Evolutionary conservation across 1,284 basidiomycete genomes (phyloP).

Genomic region (Pseudozyma sp.): DNA sequence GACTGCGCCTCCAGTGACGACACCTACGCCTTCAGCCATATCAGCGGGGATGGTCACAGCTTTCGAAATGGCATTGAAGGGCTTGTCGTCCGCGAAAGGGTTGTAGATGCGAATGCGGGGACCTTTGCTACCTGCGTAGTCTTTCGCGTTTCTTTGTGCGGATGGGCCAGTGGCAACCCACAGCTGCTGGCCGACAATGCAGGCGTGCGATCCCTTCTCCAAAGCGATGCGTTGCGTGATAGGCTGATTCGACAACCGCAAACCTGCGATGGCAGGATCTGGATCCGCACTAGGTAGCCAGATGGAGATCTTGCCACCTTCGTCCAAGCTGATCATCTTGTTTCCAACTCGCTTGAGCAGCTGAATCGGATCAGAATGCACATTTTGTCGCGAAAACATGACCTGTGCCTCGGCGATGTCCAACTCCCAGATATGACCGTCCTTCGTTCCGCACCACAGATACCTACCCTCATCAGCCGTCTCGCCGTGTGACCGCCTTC

Average conservation of each 20-base stretch:
- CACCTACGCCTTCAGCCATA: conserved; percentile 77
- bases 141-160: conserved; percentile 23
- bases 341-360: conserved; percentile 56
- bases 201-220: conserved; percentile 53
- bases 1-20: conserved; percentile 83
- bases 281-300: conserved; percentile 53
- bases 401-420: conserved; percentile 53
- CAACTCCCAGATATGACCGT: conserved; percentile 63
- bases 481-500: conserved; percentile 36
- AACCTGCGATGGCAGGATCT: conserved; percentile 25
- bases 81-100: conserved; percentile 60
- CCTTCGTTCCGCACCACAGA: conserved; percentile 64
- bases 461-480: conserved; percentile 54
- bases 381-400: conserved; percentile 39
- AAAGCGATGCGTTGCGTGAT: conserved; percentile 63
- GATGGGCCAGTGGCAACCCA: conserved; percentile 56
- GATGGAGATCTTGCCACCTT: conserved; percentile 65
- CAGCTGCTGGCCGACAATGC: conserved; percentile 60
- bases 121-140: conserved; percentile 35
- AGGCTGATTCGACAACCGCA: conserved; percentile 53
- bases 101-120: conserved; percentile 63
- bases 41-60: conserved; percentile 68
- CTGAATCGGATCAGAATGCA: conserved; percentile 57
- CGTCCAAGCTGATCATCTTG: conserved; percentile 62
- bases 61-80: conserved; percentile 63